These are phyloP conservation scores for Boletus subcaerulescens DNA, from an alignment of 768 basidiomycete genomes.

Conservation along the genomic window DNA sequence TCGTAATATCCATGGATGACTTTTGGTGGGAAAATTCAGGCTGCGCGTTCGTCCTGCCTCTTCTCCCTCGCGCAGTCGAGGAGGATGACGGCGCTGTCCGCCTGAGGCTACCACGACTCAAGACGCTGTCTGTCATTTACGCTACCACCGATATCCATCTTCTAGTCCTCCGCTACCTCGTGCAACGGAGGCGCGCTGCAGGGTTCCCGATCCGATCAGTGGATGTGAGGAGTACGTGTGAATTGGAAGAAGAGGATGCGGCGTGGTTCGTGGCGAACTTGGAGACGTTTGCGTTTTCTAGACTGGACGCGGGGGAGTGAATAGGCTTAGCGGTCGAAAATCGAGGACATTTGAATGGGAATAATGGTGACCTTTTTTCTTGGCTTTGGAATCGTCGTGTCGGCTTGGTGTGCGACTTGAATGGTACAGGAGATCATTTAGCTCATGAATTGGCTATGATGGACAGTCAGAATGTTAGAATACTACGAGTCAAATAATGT, in stretches of 20 bases:
- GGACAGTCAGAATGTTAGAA: no score
- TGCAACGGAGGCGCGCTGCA: slow-evolving; percentile 37
- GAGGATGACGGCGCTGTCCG: not conserved
- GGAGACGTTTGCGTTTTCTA: not conserved
- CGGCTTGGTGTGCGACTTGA: no score
- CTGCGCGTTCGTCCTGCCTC: slow-evolving; percentile 18
- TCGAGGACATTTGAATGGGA: no score
- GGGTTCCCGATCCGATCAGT: slow-evolving; percentile 33
- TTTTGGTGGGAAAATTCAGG: slow-evolving; percentile 19
- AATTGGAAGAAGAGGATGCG: not conserved
- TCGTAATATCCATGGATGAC: slow-evolving; percentile 38
- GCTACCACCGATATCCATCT: slow-evolving; percentile 31
- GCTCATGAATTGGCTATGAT: no score
- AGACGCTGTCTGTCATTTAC: slow-evolving; percentile 43
- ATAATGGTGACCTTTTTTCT: no score
- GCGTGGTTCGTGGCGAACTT: not conserved
- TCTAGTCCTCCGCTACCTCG: slow-evolving; percentile 39
- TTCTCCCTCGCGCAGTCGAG: not conserved
- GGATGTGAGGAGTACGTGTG: not conserved
- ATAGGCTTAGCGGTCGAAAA: not conserved
- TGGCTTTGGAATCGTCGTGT: no score
- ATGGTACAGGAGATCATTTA: no score
- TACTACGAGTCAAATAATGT: no score
- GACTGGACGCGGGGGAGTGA: not conserved
- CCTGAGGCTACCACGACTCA: slow-evolving; percentile 46